Conservation (phyloP, 495 filamentous ascomycete species). For the Pyrenopolyporus hunteri region DNA sequence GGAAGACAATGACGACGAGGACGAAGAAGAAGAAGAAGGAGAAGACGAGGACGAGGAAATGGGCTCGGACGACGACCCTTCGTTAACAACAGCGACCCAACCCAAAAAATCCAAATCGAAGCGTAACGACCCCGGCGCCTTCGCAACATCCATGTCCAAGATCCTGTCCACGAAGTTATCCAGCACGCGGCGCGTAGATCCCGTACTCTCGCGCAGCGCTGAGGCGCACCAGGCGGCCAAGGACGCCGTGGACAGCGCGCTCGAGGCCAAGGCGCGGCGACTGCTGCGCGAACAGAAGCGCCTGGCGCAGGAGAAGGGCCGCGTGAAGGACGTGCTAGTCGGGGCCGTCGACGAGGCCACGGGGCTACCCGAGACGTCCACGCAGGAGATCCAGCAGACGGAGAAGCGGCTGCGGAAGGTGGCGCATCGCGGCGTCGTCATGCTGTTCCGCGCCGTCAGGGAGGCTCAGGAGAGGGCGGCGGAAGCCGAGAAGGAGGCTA, state of each 20-base stretch:
- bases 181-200: conserved; percentile 77
- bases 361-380: conserved; percentile 52
- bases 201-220: conserved; percentile 81
- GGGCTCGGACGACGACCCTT: conserved; percentile 38
- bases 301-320: conserved; percentile 80
- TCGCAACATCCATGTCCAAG: conserved; percentile 88
- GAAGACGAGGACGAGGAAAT: conserved; percentile 46
- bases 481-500: conserved; percentile 71
- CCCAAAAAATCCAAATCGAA: conserved; percentile 62
- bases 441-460: conserved; percentile 93
- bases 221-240: conserved; percentile 68
- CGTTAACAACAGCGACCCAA: conserved; percentile 42
- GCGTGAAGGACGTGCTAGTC: conserved; percentile 80
- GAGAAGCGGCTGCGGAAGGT: conserved; percentile 84
- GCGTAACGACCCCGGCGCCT: conserved; percentile 87
- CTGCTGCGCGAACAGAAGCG: conserved; percentile 83
- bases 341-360: conserved; percentile 53
- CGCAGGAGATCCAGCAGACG: conserved; percentile 69
- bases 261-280: conserved; percentile 79
- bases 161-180: conserved; percentile 89
- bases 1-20: conserved; percentile 31
- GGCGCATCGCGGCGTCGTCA: conserved; percentile 89
- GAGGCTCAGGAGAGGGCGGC: conserved; percentile 86
- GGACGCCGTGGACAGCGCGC: conserved; percentile 70
- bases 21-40: no score